Evolutionary conservation across 345 rosid species (phyloP).

Genomic region (Lagerstroemia speciosa): DNA sequence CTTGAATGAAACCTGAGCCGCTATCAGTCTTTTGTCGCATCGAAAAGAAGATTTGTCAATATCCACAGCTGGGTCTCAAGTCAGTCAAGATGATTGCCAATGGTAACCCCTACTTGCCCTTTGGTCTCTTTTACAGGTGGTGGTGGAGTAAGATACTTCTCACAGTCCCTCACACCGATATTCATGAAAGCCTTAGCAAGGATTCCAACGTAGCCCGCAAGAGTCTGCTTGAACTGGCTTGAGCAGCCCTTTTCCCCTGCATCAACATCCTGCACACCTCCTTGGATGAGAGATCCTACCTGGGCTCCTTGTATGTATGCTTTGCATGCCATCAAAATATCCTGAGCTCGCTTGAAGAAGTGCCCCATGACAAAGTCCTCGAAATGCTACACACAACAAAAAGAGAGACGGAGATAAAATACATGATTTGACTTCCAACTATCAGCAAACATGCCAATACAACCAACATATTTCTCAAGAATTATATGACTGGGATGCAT

Average conservation of each 20-base stretch:
- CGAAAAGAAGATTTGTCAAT: neutral
- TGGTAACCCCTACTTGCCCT: slow-evolving; percentile 1
- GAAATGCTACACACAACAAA: slow-evolving; percentile 49
- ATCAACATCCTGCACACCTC: slow-evolving; percentile 42
- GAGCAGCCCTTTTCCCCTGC: slow-evolving; percentile 40
- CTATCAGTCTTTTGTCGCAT: neutral
- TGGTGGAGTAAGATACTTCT: slow-evolving; percentile 17
- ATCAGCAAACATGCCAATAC: neutral
- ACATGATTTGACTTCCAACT: neutral
- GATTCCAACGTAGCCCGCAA: slow-evolving; percentile 27
- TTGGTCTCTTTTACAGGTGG: neutral
- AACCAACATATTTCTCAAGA: neutral
- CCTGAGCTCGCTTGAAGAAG: slow-evolving; percentile 51
- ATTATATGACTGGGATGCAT: neutral
- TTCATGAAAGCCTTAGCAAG: slow-evolving; percentile 39
- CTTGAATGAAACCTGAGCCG: neutral
- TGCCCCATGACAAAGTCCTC: slow-evolving; percentile 70
- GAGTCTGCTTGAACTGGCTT: slow-evolving; percentile 26
- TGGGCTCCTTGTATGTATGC: slow-evolving; percentile 66
- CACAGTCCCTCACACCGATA: slow-evolving; percentile 40
- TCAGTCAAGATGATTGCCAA: neutral
- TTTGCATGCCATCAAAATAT: slow-evolving; percentile 61
- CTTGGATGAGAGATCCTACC: slow-evolving; percentile 50
- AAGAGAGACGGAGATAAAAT: neutral
- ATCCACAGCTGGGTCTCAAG: neutral